Evolutionary conservation across 495 filamentous ascomycete species (phyloP).

Genomic region (Cercophora samala): DNA sequence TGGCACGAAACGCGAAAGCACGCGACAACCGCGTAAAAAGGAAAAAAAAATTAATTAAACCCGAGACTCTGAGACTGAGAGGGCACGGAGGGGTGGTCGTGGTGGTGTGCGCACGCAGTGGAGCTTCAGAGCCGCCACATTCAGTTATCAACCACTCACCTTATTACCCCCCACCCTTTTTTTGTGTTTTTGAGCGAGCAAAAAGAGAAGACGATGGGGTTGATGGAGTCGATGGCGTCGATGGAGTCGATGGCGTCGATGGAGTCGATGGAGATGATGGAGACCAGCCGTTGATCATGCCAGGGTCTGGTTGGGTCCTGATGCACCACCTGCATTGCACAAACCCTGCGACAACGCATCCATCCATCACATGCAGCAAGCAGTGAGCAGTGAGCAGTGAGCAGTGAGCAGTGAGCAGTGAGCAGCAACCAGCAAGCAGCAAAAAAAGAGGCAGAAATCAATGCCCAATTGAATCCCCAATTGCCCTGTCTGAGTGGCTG

Average conservation of each 20-base stretch:
- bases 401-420: no score
- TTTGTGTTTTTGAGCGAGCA: not conserved
- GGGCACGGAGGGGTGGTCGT: no score
- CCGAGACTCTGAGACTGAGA: no score
- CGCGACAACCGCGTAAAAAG: not conserved
- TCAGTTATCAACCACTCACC: no score
- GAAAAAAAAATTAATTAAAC: no score
- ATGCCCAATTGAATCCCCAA: not conserved
- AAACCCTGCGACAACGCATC: conserved; percentile 4
- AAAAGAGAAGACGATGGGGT: not conserved
- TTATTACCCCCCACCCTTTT: no score
- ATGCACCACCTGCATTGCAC: conserved; percentile 8
- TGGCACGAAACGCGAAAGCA: not conserved
- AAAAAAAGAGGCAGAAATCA: not conserved
- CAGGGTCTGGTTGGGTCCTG: conserved; percentile 6
- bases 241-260: not conserved
- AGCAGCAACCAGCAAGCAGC: no score
- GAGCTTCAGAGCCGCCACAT: no score
- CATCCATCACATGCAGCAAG: not conserved
- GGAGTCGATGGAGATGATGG: not conserved
- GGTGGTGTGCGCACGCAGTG: no score
- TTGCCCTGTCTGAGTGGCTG: not conserved
- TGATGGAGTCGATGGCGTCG: no score
- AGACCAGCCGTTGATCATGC: not conserved
- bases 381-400: no score